Percentiles rank a stretch among this genome's conserved stretches.
phyloP scores from a whole-genome alignment of 116 monocot genomes.

The Trichopus zeylanicus region DNA sequence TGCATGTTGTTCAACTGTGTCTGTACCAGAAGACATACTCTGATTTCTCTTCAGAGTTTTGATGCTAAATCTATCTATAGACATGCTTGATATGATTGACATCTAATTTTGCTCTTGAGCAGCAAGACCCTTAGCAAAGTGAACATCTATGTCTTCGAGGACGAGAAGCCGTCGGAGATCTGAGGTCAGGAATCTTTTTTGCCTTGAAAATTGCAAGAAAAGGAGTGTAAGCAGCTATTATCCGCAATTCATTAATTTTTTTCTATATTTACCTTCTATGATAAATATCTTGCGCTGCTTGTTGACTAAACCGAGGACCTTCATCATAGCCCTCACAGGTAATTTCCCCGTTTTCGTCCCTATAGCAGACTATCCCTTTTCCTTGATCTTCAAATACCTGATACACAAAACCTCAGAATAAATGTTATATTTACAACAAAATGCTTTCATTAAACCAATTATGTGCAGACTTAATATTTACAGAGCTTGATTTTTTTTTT shows the following conservation, averaged over 20 bases:
- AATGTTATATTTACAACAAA: too few species aligned
- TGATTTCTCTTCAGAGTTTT: too few species aligned
- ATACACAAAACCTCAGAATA: neutral
- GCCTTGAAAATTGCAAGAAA: neutral
- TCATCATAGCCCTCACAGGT: constrained; percentile 64
- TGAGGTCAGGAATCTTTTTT: neutral
- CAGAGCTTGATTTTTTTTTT: neutral
- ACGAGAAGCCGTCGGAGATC: neutral
- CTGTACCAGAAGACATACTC: too few species aligned
- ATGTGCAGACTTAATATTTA: too few species aligned
- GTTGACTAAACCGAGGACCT: constrained; percentile 25
- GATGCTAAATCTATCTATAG: too few species aligned
- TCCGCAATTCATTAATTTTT: neutral
- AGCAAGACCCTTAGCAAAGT: neutral
- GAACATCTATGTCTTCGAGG: neutral
- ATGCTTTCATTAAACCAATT: too few species aligned
- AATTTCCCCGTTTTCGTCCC: constrained; percentile 38
- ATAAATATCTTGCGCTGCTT: neutral
- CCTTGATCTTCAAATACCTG: constrained; percentile 44
- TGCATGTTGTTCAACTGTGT: too few species aligned
- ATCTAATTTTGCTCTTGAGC: neutral
- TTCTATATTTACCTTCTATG: neutral
- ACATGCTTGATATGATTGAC: too few species aligned
- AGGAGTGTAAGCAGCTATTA: neutral
- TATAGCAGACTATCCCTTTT: constrained; percentile 38